Evolutionary conservation across 208 protist species (phyloP), one percentile per base, ranked within the genome.

Genomic region (Crithidia thermophila): DNA sequence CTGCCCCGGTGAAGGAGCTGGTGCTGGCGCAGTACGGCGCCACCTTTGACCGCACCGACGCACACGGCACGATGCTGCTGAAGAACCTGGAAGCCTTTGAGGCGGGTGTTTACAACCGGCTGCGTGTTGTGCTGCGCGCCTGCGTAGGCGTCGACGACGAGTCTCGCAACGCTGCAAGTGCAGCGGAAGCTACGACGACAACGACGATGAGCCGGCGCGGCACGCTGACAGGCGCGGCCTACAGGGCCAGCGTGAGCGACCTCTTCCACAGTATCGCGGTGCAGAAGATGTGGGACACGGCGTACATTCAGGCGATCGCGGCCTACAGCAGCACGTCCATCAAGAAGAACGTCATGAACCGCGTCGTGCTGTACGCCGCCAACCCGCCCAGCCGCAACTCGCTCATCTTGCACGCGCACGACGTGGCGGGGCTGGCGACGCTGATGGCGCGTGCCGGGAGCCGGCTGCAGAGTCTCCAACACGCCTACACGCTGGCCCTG

Each of bases 321-420:
- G 58, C 42, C 13, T 20, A 53, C 14, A 50, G 57, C 51, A 51
- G 74, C 37, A 49, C 52, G 6, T 49, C 59, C 2, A 50, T 46
- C 4, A 78, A 70, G 62, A 94, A 90, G 73, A 84, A 63, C 61
- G 62, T 94, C 21, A 84, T 71, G 5, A 87, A 89, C 61, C 83
- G 82, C 33, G 65, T 94, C 45, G 63, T 87, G 28, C 71, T 91
- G 2, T 94, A 94, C 69, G 65, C 85, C 30, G 75, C 84, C n/a
- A 84, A 85, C 28, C 88, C 88, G n/a, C 83, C 79, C 14, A 91
- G 88, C 51, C 82, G 88, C 60, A 94, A 94, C 73, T 66, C 66
- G 13, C 70, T 94, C 25, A 28, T 89, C 4, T 31, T 94, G 33
- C 74, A 88, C 62, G 66, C 80, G 47, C 45, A 52, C 7, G 84